phyloP scores from a whole-genome alignment of 2,329 filamentous ascomycete species.

The Sarocladium oryzae region DNA sequence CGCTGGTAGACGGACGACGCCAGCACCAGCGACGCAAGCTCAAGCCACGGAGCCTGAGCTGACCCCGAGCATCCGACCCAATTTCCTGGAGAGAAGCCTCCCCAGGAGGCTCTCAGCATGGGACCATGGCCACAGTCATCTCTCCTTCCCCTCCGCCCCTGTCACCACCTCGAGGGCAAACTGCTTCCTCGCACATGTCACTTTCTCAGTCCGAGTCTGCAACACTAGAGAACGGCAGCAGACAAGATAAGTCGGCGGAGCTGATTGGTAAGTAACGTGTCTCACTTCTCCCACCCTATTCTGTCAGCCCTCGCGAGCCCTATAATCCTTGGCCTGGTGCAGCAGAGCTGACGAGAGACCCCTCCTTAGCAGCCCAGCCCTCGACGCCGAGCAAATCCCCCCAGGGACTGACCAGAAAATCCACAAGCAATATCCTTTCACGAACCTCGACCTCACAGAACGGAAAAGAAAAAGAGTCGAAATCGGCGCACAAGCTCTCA shows the following conservation, averaged over 20 bases:
- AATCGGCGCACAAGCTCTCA: conserved; percentile 20
- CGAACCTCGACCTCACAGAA: conserved; percentile 52
- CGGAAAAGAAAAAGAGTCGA: conserved; percentile 26
- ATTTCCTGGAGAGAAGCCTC: background rate
- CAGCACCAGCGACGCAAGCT: background rate
- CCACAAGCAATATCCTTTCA: conserved; percentile 20
- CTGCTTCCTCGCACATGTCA: background rate
- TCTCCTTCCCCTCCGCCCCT: background rate
- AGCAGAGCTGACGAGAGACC: conserved; percentile 6
- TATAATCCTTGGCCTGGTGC: background rate
- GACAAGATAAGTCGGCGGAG: background rate
- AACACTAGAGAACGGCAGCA: background rate
- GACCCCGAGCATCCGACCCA: conserved; percentile 1
- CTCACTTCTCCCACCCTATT: background rate
- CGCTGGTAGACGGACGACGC: background rate
- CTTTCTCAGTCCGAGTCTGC: background rate
- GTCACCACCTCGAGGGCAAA: conserved; percentile 2
- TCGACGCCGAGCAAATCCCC: conserved; percentile 12
- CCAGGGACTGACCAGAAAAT: conserved; percentile 6
- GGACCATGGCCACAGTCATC: background rate
- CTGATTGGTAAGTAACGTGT: conserved; percentile 6
- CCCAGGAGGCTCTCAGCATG: conserved; percentile 3
- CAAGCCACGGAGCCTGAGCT: conserved; percentile 7
- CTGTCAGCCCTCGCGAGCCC: background rate
- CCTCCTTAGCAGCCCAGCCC: conserved; percentile 7